phyloP scores from a whole-genome alignment of 805 yeast genomes.

The Sugiyamaella boreocaroliniensis region DNA sequence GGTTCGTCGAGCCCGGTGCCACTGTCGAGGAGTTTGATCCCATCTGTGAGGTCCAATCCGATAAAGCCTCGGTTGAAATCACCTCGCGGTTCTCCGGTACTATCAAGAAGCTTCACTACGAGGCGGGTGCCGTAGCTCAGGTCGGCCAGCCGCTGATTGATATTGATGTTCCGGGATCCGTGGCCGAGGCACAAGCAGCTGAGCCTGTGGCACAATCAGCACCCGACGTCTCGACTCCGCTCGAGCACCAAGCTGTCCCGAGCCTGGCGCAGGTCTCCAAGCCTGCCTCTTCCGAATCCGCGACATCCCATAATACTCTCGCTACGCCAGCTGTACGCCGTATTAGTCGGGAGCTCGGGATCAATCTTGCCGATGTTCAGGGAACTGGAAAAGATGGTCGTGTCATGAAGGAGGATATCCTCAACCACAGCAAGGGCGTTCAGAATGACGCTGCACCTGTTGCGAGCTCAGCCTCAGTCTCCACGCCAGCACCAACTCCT shows the following conservation, averaged over 20 bases:
- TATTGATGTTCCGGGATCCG: conserved; percentile 25
- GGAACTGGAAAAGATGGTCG: conserved; percentile 33
- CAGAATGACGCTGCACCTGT: neutral
- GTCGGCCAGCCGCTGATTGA: conserved; percentile 31
- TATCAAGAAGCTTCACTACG: conserved; percentile 29
- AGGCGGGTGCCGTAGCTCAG: conserved; percentile 31
- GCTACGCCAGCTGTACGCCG: conserved; percentile 34
- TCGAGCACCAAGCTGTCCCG: neutral
- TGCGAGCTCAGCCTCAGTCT: neutral
- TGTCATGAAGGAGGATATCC: conserved; percentile 30
- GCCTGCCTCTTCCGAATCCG: neutral
- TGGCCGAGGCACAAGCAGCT: conserved; percentile 1
- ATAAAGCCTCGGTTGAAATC: conserved; percentile 33
- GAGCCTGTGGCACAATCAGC: neutral
- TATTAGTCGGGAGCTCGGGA: conserved; percentile 24
- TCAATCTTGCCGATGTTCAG: conserved; percentile 21
- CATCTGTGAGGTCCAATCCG: conserved; percentile 32
- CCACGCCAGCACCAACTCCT: neutral
- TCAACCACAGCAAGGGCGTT: conserved; percentile 5
- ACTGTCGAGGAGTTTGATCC: conserved; percentile 31
- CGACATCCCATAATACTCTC: conserved; percentile 10
- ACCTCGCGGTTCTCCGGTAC: conserved; percentile 31
- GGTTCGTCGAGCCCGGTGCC: conserved; percentile 34
- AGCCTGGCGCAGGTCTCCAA: neutral
- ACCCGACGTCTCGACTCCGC: neutral